Conservation (phyloP, 2,329 filamentous ascomycete species). For the Dothideomycetes sp. region DNA sequence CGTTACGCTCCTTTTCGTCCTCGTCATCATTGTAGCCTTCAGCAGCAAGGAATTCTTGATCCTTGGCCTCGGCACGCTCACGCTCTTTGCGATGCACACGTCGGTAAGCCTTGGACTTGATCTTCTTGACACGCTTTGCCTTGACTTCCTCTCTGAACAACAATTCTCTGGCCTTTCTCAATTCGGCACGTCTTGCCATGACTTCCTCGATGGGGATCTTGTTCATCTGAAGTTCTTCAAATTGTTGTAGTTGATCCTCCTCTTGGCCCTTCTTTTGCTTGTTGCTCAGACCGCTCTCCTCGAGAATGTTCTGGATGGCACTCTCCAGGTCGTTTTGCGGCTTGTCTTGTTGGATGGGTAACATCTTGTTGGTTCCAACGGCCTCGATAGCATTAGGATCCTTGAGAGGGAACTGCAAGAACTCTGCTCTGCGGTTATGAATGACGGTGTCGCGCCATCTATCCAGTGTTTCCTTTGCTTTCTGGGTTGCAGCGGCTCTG, state of each 20-base stretch:
- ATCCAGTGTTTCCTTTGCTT: conserved; percentile 82
- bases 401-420: conserved; percentile 76
- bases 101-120: conserved; percentile 94
- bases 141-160: conserved; percentile 82
- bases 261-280: conserved; percentile 45
- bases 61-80: conserved; percentile 46
- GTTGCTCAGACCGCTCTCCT: conserved; percentile 66
- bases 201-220: conserved; percentile 65
- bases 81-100: conserved; percentile 79
- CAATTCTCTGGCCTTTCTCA: conserved; percentile 72
- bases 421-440: conserved; percentile 82
- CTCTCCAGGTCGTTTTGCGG: conserved; percentile 74
- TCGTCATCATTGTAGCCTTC: conserved; percentile 53
- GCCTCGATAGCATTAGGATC: conserved; percentile 57
- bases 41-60: conserved; percentile 49
- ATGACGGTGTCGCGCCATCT: conserved; percentile 95
- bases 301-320: conserved; percentile 79
- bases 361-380: conserved; percentile 54
- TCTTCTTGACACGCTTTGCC: conserved; percentile 92
- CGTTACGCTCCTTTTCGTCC: conserved; percentile 55
- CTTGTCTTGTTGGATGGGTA: conserved; percentile 48
- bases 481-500: conserved; percentile 72
- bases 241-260: conserved; percentile 58
- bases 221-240: conserved; percentile 61
- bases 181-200: conserved; percentile 60